A percentile compares a stretch with the other conserved stretches of the same genome.
Conservation (phyloP, 2,329 filamentous ascomycete genomes). For the Didymella pomorum region DNA sequence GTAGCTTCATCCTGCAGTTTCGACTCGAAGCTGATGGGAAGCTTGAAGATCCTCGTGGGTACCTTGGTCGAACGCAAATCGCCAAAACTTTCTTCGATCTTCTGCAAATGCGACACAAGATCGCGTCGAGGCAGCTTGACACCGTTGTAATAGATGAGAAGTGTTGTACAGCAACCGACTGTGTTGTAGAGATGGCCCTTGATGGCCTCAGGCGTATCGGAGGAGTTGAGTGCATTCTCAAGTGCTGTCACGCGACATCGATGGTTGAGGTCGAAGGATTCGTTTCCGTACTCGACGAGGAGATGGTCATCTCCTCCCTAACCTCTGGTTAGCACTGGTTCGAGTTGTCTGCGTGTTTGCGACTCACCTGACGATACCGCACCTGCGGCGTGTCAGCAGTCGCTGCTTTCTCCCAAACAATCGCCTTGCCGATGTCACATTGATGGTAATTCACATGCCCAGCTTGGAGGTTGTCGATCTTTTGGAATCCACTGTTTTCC, state of each 20-base stretch:
- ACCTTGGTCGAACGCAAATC: slow-evolving; percentile 53
- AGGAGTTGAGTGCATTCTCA: slow-evolving; percentile 57
- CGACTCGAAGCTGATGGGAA: slow-evolving; percentile 55
- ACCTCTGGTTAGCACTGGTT: not conserved
- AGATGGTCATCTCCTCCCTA: slow-evolving; percentile 58
- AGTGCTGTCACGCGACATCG: slow-evolving; percentile 64
- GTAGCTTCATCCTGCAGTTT: slow-evolving; percentile 61
- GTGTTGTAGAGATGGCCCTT: slow-evolving; percentile 58
- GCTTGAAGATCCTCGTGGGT: slow-evolving; percentile 53
- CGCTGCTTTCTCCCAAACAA: slow-evolving; percentile 41
- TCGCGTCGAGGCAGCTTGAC: slow-evolving; percentile 45
- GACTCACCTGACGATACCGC: slow-evolving; percentile 33
- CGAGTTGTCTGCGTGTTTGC: slow-evolving; percentile 12
- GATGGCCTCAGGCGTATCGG: slow-evolving; percentile 50
- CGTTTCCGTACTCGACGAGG: slow-evolving; percentile 66
- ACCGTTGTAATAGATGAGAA: slow-evolving; percentile 55
- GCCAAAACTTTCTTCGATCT: slow-evolving; percentile 53
- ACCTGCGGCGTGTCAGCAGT: slow-evolving; percentile 34
- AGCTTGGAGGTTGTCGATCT: slow-evolving; percentile 35
- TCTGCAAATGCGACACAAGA: slow-evolving; percentile 51
- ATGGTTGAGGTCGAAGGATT: slow-evolving; percentile 65
- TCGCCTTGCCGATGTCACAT: slow-evolving; percentile 37
- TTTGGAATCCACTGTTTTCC: slow-evolving; percentile 23
- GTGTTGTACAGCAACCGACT: slow-evolving; percentile 59
- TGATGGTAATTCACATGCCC: slow-evolving; percentile 41